A percentile compares a stretch with the other conserved stretches of the same genome.
Conservation (phyloP, 805 yeast genomes). For the Metschnikowia similis region DNA sequence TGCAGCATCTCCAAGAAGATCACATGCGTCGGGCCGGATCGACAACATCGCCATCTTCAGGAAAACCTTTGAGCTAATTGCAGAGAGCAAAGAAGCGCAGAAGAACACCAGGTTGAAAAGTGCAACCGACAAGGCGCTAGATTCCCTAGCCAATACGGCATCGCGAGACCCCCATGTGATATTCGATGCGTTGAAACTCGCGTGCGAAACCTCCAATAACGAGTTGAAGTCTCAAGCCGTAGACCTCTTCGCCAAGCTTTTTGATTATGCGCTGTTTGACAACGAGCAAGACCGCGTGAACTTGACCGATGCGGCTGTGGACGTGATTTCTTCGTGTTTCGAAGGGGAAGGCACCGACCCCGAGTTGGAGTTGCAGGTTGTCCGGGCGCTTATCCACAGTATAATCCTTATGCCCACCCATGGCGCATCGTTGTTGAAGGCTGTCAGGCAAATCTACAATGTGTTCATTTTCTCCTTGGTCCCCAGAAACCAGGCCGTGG, state of each 20-base stretch:
- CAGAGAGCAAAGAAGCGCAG: slow-evolving; percentile 58
- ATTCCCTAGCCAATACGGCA: slow-evolving; percentile 30
- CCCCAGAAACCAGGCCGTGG: slow-evolving; percentile 83
- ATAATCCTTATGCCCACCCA: slow-evolving; percentile 83
- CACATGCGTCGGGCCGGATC: slow-evolving; percentile 12
- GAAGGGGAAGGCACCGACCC: slow-evolving; percentile 92
- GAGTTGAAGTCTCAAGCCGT: slow-evolving; percentile 71
- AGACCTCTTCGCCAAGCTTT: slow-evolving; percentile 82
- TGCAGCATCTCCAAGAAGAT: not conserved
- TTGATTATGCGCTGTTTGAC: slow-evolving; percentile 79
- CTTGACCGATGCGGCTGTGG: slow-evolving; percentile 77
- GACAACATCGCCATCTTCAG: slow-evolving; percentile 35
- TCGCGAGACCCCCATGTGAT: slow-evolving; percentile 49
- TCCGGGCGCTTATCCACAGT: slow-evolving; percentile 86
- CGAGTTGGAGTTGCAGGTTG: slow-evolving; percentile 84
- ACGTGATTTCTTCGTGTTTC: slow-evolving; percentile 78
- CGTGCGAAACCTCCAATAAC: slow-evolving; percentile 64
- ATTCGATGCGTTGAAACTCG: slow-evolving; percentile 72
- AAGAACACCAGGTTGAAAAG: slow-evolving; percentile 41
- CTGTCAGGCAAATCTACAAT: slow-evolving; percentile 89
- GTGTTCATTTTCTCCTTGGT: slow-evolving; percentile 81
- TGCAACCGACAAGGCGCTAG: slow-evolving; percentile 39
- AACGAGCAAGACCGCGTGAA: slow-evolving; percentile 46
- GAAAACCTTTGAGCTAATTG: slow-evolving; percentile 55
- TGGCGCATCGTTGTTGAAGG: slow-evolving; percentile 82